Conservation (phyloP, 2,329 filamentous ascomycete genomes). For the Stachybotrys chlorohalonatus region DNA sequence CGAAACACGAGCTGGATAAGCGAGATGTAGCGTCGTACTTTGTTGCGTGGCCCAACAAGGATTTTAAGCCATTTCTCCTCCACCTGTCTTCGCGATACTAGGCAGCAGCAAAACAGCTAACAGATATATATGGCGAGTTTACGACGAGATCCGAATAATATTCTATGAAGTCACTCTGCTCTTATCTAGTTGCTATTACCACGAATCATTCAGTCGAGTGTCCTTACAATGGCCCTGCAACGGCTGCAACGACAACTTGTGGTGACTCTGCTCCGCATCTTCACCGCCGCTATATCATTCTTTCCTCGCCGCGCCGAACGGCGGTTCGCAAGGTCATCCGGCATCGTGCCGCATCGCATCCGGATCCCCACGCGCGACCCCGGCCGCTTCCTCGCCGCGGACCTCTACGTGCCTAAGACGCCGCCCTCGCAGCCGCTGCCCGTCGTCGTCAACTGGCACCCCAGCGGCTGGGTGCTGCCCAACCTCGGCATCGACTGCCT, state of each 20-base stretch:
- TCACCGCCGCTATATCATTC: not conserved
- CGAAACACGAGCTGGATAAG: no score
- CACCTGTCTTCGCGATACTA: not conserved
- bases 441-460: not conserved
- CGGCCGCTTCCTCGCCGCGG: not conserved
- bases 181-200: not conserved
- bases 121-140: not conserved
- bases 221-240: not conserved
- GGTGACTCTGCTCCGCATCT: not conserved
- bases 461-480: not conserved
- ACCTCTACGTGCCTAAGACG: not conserved
- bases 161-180: not conserved
- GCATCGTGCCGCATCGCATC: not conserved
- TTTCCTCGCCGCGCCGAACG: not conserved
- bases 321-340: not conserved
- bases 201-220: not conserved
- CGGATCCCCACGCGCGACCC: not conserved
- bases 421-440: no score
- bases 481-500: not conserved
- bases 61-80: no score
- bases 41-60: no score
- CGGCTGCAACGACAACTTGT: not conserved
- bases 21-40: no score
- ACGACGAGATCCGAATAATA: no score
- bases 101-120: not conserved